Evolutionary conservation across 73 alveolate species (phyloP).

Genomic region (Durusdinium trenchii): DNA sequence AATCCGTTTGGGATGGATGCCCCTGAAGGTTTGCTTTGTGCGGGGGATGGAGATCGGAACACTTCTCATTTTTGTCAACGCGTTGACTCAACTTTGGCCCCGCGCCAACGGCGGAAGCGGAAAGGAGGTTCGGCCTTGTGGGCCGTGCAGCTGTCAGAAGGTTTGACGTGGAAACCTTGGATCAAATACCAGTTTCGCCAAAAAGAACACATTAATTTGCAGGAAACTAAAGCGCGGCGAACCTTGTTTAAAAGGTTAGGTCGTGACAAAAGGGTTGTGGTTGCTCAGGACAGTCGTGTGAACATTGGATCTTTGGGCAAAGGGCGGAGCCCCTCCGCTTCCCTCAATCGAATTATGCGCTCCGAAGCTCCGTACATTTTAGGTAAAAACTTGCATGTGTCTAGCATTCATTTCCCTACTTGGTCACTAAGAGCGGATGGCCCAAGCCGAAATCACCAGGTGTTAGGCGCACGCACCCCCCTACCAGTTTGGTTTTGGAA

Average conservation of each 20-base stretch:
- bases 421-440: neutral
- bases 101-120: neutral
- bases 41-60: neutral
- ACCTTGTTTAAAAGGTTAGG: neutral
- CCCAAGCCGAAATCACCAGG: neutral
- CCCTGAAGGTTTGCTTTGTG: neutral
- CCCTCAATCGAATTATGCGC: neutral
- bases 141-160: conserved; percentile 16
- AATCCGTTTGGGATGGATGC: no score
- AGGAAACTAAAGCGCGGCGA: neutral
- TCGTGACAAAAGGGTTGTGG: neutral
- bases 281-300: neutral
- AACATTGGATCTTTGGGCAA: neutral
- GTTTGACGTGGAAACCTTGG: neutral
- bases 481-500: neutral
- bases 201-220: neutral
- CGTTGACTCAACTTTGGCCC: neutral
- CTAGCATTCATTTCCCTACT: neutral
- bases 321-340: neutral
- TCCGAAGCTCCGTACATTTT: neutral
- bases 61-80: neutral
- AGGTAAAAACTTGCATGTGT: neutral
- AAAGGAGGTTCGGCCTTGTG: neutral
- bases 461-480: neutral
- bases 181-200: neutral